These are phyloP conservation scores for Cunninghamia lanceolata DNA, from an alignment of 75 land plant genomes.

Conservation along the genomic window DNA sequence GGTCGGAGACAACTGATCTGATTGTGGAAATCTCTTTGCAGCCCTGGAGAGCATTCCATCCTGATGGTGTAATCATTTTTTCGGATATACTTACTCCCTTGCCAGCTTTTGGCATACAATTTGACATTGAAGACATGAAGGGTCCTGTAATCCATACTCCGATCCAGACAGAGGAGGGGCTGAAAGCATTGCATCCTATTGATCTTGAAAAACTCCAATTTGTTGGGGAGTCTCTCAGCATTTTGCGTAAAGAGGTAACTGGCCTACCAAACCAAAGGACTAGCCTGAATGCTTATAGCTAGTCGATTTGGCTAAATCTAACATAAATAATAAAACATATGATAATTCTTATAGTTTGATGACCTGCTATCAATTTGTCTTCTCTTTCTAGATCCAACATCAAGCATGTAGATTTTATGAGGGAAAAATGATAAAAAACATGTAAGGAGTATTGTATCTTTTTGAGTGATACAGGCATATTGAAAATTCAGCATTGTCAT, in stretches of 20 bases:
- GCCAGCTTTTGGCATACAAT: constrained; percentile 94
- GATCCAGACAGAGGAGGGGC: constrained; percentile 64
- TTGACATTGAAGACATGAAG: constrained; percentile 88
- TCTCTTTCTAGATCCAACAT: background rate
- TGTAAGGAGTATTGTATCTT: background rate
- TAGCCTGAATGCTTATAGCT: background rate
- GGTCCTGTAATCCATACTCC: constrained; percentile 88
- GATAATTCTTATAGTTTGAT: constrained; percentile 1
- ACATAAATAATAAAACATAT: background rate
- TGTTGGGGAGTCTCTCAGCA: constrained; percentile 90
- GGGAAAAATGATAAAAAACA: background rate
- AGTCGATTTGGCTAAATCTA: background rate
- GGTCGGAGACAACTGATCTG: constrained; percentile 95
- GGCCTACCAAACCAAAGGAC: background rate
- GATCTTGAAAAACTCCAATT: constrained; percentile 81
- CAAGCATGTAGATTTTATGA: background rate
- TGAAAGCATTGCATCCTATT: constrained; percentile 70
- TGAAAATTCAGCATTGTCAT: background rate
- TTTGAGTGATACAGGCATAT: background rate
- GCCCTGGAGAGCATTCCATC: constrained; percentile 95
- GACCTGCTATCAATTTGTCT: background rate
- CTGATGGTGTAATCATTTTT: constrained; percentile 97
- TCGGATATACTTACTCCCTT: constrained; percentile 98
- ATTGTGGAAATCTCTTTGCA: constrained; percentile 99
- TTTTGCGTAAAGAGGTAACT: constrained; percentile 81